Conservation (phyloP, 1,284 basidiomycete species). For the Papiliotrema flavescens region DNA sequence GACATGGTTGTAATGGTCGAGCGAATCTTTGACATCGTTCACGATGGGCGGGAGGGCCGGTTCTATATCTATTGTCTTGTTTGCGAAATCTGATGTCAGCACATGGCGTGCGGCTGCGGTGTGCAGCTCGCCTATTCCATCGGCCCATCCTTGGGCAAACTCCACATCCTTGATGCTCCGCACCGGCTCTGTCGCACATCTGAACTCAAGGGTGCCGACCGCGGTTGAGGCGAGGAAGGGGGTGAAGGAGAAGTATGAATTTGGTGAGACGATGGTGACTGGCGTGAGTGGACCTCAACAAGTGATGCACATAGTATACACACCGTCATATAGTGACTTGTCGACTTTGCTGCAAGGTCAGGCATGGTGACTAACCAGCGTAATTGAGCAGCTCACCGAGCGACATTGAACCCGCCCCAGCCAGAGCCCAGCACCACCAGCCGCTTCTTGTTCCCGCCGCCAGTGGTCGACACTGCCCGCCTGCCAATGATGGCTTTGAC, state of each 20-base stretch:
- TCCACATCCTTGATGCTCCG: constrained; percentile 40
- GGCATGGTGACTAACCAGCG: not conserved
- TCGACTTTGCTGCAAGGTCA: constrained; percentile 28
- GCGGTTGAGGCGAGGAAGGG: constrained; percentile 71
- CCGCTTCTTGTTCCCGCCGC: constrained; percentile 29
- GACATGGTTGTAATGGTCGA: constrained; percentile 1
- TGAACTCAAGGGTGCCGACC: constrained; percentile 77
- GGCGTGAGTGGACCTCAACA: not conserved
- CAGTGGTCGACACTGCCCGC: not conserved
- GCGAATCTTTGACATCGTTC: not conserved
- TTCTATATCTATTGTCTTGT: constrained; percentile 55
- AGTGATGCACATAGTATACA: too few relatives aligned
- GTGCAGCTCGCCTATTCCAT: constrained; percentile 34
- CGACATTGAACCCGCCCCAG: constrained; percentile 76
- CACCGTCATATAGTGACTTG: constrained; percentile 25
- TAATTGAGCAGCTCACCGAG: constrained; percentile 14
- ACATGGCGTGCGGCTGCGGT: not conserved
- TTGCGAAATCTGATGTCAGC: constrained; percentile 57
- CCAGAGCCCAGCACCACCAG: constrained; percentile 79
- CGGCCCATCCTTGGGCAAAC: constrained; percentile 50
- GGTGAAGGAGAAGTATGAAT: constrained; percentile 78
- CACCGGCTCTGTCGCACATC: constrained; percentile 76
- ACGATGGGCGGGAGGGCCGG: constrained; percentile 29
- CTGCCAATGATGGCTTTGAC: not conserved
- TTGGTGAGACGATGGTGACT: constrained; percentile 68